Evolutionary conservation across 768 basidiomycete genomes (phyloP), one percentile per base, ranked within the genome.

Genomic region (Suillus paluster): DNA sequence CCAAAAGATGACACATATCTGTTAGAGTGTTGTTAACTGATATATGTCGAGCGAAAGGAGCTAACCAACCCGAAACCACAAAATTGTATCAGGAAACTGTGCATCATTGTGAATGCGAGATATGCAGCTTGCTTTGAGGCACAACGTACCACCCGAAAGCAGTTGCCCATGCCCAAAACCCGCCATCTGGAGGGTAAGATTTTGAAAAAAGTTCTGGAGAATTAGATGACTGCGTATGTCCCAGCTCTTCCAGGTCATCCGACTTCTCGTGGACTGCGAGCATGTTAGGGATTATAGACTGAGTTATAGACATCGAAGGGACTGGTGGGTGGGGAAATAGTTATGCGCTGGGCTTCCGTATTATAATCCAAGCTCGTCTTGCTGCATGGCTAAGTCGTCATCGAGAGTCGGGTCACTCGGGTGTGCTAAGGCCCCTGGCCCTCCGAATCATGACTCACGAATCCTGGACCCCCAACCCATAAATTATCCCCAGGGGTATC

Each of bases 1-100:
- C 76, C 76, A 50, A 71, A 76, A 3, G 71, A 67, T 33, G 67
- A 63, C 9, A 66, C 58, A 53, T 71, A 70, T 5, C 74, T 73
- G 19, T 56, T 30, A 11, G 21, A 19, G 36, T 8, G 38, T 36
- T 23, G 10, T 25, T 34, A 30, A 54, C 5, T 17, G 53, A 21
- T 54, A 11, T 55, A 4, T 30, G 4, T 30, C 21, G 39, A 30
- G 15, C 42, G 7, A n/a, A 21, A 2, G 4, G 25, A 12, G 23
- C 21, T 19, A 10, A 23, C 61, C 25, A 52, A 72, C 63, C 70
- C 73, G 48, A 67, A 73, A 23, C 67, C 68, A 59, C 70, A 71
- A 53, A 72, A 69, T 42, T 74, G 72, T 8, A 70, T 58, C 3
- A 73, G 57, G 50, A 70, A 67, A 42, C 68, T 70, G 49, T 70